Conservation (phyloP, 2,329 filamentous ascomycete genomes). For the Trichoderma simmonsii region DNA sequence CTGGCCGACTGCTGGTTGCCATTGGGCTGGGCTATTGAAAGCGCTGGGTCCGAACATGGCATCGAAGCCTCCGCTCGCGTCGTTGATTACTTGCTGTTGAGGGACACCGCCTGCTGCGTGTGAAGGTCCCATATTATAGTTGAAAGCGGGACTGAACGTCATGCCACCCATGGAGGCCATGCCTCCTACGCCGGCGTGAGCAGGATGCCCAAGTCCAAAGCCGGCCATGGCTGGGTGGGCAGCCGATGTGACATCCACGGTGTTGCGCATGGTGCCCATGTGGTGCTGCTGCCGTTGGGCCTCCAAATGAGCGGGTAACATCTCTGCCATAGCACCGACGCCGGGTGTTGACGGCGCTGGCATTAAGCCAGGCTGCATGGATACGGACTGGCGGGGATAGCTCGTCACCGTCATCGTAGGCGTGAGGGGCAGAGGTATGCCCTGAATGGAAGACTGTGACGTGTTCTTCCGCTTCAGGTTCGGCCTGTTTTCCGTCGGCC, state of each 20-base stretch:
- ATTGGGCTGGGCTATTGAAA: conserved; percentile 50
- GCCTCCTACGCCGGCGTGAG: background rate
- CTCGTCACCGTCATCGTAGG: conserved; percentile 31
- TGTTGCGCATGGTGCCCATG: conserved; percentile 32
- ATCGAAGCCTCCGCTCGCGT: conserved; percentile 45
- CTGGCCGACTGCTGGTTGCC: conserved; percentile 40
- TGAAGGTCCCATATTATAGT: conserved; percentile 34
- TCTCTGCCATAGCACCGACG: conserved; percentile 39
- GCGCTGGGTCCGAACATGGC: conserved; percentile 60
- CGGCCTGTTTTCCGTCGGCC: conserved; percentile 34
- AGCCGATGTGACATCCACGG: conserved; percentile 2
- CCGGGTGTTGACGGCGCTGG: conserved; percentile 38
- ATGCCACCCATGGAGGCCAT: conserved; percentile 11
- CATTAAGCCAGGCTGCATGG: conserved; percentile 31
- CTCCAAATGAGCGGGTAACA: conserved; percentile 36
- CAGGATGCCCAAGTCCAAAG: conserved; percentile 6
- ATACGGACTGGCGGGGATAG: conserved; percentile 39
- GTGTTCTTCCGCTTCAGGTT: conserved; percentile 51
- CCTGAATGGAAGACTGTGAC: conserved; percentile 33
- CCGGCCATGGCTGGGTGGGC: background rate
- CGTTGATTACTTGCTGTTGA: conserved; percentile 27
- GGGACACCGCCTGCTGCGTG: background rate
- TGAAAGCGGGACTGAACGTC: conserved; percentile 32
- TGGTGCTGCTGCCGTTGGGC: conserved; percentile 30
- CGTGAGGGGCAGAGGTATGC: conserved; percentile 28